Conservation (phyloP, 2,329 filamentous ascomycete species). For the Talaromyces sp. region DNA sequence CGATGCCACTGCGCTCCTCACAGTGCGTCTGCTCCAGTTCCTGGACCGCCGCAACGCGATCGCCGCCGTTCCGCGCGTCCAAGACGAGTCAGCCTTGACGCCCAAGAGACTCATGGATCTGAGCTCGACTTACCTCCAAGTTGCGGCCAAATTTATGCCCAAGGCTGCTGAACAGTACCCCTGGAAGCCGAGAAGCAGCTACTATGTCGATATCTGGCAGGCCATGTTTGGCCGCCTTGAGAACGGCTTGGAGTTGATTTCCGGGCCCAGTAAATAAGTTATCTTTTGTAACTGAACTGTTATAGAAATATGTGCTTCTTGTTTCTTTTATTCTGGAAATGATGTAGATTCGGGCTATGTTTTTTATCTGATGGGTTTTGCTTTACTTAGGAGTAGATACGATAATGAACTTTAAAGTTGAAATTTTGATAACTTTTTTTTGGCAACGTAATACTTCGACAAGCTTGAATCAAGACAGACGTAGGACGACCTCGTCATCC, state of each 20-base stretch:
- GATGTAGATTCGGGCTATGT: background rate
- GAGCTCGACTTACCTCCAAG: constrained; percentile 36
- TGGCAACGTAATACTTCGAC: background rate
- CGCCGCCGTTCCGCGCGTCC: constrained; percentile 24
- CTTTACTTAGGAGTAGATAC: background rate
- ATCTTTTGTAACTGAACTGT: background rate
- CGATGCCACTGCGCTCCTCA: constrained; percentile 37
- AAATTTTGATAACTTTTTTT: background rate
- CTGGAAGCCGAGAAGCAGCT: constrained; percentile 35
- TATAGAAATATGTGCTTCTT: background rate
- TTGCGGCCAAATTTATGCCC: constrained; percentile 28
- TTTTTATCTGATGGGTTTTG: background rate
- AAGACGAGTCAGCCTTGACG: constrained; percentile 17
- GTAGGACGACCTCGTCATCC: background rate
- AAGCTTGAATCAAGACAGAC: background rate
- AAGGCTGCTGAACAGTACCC: constrained; percentile 34
- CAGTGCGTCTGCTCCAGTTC: constrained; percentile 30
- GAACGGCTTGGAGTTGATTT: constrained; percentile 24
- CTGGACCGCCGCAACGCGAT: constrained; percentile 22
- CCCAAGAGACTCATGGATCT: constrained; percentile 26
- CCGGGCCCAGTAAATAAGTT: background rate
- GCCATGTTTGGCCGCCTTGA: constrained; percentile 31
- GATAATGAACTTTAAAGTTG: background rate
- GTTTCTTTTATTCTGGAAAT: background rate
- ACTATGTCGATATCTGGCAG: constrained; percentile 34